Evolutionary conservation across 768 basidiomycete species (phyloP).

Genomic region (Boletus rubescentipes): DNA sequence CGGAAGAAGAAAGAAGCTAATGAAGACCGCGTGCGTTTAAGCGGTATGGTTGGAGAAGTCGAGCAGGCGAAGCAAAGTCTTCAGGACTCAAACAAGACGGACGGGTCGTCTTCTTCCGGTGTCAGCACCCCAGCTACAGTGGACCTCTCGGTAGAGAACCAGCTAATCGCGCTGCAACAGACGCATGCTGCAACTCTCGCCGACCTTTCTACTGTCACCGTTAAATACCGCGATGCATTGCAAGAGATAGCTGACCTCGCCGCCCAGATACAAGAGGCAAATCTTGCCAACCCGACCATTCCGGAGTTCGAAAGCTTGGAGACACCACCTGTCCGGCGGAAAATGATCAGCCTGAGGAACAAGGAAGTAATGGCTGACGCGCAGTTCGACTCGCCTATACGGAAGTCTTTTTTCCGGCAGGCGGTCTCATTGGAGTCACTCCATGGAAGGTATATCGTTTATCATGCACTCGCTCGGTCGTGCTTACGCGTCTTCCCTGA

Average conservation of each 20-base stretch:
- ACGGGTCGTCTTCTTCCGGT: conserved; percentile 32
- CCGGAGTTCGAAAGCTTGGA: conserved; percentile 50
- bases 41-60: conserved; percentile 66
- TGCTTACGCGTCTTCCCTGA: conserved; percentile 15
- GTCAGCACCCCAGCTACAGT: conserved; percentile 29
- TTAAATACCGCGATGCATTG: conserved; percentile 86
- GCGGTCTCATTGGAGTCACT: conserved; percentile 86
- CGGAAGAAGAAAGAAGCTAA: conserved; percentile 65
- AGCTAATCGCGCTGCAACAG: conserved; percentile 75
- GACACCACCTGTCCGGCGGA: conserved; percentile 46
- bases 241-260: conserved; percentile 92
- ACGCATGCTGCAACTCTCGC: conserved; percentile 77
- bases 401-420: conserved; percentile 84
- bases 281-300: conserved; percentile 53
- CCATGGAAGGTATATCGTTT: conserved; percentile 66
- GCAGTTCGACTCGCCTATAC: conserved; percentile 49
- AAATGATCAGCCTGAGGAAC: conserved; percentile 48
- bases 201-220: conserved; percentile 73
- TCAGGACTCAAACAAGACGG: conserved; percentile 41
- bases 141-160: conserved; percentile 49
- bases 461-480: not conserved
- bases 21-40: conserved; percentile 65
- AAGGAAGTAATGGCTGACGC: conserved; percentile 48
- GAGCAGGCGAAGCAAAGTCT: conserved; percentile 67
- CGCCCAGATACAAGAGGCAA: conserved; percentile 86